Evolutionary conservation across 2,329 filamentous ascomycete genomes (phyloP).

Genomic region (Botrytis galanthina): DNA sequence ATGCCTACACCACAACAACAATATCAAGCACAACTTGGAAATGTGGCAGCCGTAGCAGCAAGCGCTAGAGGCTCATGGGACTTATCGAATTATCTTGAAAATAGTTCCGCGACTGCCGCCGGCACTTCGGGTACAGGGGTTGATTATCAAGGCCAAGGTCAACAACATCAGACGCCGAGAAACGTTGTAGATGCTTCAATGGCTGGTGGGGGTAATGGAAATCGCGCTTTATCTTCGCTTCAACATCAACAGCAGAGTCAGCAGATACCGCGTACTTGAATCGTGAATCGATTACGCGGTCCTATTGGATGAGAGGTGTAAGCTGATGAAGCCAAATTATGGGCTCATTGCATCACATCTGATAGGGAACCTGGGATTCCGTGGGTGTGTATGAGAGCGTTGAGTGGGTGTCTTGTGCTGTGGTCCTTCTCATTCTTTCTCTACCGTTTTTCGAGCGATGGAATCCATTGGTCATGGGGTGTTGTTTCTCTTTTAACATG

Average conservation of each 20-base stretch:
- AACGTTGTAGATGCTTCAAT: conserved; percentile 30
- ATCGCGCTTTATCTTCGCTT: conserved; percentile 29
- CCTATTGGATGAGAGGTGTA: conserved; percentile 27
- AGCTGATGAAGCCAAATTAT: conserved; percentile 4
- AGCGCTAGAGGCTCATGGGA: conserved; percentile 37
- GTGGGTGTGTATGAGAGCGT: not conserved
- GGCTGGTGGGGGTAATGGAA: conserved; percentile 27
- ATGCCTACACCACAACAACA: conserved; percentile 30
- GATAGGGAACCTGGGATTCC: conserved; percentile 3
- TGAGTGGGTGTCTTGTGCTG: conserved; percentile 34
- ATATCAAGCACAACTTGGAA: conserved; percentile 30
- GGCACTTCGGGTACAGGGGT: conserved; percentile 30
- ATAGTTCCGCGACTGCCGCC: conserved; percentile 33
- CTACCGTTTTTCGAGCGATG: not conserved
- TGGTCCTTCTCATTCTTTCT: not conserved
- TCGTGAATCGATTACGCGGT: conserved; percentile 26
- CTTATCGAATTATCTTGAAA: conserved; percentile 38
- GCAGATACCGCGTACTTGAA: conserved; percentile 34
- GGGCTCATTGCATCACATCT: conserved; percentile 8
- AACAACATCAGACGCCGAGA: conserved; percentile 24
- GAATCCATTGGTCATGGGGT: conserved; percentile 35
- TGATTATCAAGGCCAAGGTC: conserved; percentile 26
- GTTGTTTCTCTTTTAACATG: conserved; percentile 25
- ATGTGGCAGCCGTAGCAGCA: conserved; percentile 18
- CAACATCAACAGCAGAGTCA: conserved; percentile 34